Percentiles rank a stretch among this genome's conserved stretches.
These are phyloP conservation scores for Boechera divaricarpa DNA, from an alignment of 345 rosid species.

Conservation along the genomic window DNA sequence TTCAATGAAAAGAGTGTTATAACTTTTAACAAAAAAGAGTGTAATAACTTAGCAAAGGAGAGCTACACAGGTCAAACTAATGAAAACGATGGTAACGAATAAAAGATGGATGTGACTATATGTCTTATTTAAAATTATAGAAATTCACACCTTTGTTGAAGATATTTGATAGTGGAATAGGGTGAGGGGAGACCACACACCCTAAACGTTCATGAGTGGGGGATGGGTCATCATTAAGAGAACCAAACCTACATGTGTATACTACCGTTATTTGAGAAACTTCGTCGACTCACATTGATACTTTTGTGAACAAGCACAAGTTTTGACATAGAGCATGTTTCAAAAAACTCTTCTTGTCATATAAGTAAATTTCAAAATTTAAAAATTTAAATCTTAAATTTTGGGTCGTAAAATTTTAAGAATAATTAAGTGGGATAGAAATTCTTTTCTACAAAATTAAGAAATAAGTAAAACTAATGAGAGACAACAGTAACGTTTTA, in stretches of 20 bases:
- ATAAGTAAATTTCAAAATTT: no score
- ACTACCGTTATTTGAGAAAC: not conserved
- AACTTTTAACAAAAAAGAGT: constrained; percentile 32
- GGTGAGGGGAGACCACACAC: constrained; percentile 21
- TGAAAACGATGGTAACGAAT: constrained; percentile 34
- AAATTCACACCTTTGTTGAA: constrained; percentile 1
- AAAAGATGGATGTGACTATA: constrained; percentile 27
- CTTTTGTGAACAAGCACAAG: not conserved
- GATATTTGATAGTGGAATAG: constrained; percentile 23
- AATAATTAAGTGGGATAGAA: no score
- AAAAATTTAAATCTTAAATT: no score
- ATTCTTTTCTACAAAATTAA: no score
- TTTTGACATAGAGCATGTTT: not conserved
- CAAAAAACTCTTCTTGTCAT: not conserved
- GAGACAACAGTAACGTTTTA: no score
- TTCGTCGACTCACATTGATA: not conserved
- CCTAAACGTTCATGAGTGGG: constrained; percentile 14
- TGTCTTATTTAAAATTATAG: not conserved
- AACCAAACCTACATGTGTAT: constrained; percentile 11
- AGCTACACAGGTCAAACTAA: constrained; percentile 23
- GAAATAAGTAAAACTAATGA: no score
- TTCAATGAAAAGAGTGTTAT: constrained; percentile 29
- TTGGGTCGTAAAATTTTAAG: no score
- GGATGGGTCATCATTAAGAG: constrained; percentile 25
- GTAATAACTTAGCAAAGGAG: constrained; percentile 21